phyloP scores from a whole-genome alignment of 441 rosid genomes.

The Pelargonium myrrhifolium region DNA sequence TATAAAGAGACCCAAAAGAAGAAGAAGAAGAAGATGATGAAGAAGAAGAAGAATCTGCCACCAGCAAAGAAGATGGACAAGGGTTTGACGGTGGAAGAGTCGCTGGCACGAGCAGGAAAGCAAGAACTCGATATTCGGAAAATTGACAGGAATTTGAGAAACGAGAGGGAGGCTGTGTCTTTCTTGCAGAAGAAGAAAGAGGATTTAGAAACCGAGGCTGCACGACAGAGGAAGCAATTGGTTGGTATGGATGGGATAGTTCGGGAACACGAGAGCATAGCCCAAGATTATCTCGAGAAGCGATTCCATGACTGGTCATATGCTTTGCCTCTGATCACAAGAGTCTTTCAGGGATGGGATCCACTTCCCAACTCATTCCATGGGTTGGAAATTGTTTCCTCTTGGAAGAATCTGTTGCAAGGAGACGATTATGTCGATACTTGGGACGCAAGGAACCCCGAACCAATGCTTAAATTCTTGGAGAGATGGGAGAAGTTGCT shows the following conservation, averaged over 20 bases:
- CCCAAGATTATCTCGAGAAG: neutral
- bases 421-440: constrained; percentile 40
- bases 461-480: neutral
- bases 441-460: neutral
- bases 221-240: constrained; percentile 44
- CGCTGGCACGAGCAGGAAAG: constrained; percentile 46
- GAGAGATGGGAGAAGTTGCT: neutral
- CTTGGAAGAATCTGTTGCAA: constrained; percentile 68
- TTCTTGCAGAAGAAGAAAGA: constrained; percentile 76
- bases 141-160: constrained; percentile 73
- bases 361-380: constrained; percentile 65
- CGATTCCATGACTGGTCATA: constrained; percentile 48
- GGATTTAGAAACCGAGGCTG: constrained; percentile 45
- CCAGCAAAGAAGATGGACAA: constrained; percentile 34
- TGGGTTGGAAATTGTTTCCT: constrained; percentile 47
- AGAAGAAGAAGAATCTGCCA: constrained; percentile 41
- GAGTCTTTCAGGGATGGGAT: constrained; percentile 91
- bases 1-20: constrained; percentile 40
- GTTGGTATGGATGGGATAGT: constrained; percentile 53
- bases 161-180: constrained; percentile 68
- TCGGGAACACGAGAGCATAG: constrained; percentile 35
- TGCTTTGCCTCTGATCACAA: constrained; percentile 67
- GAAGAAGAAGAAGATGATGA: constrained; percentile 46
- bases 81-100: constrained; percentile 51
- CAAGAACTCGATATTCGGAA: constrained; percentile 84